Evolutionary conservation across 208 protist species (phyloP), one percentile per base, ranked within the genome.

Genomic region (Acanthamoeba culbertsoni): DNA sequence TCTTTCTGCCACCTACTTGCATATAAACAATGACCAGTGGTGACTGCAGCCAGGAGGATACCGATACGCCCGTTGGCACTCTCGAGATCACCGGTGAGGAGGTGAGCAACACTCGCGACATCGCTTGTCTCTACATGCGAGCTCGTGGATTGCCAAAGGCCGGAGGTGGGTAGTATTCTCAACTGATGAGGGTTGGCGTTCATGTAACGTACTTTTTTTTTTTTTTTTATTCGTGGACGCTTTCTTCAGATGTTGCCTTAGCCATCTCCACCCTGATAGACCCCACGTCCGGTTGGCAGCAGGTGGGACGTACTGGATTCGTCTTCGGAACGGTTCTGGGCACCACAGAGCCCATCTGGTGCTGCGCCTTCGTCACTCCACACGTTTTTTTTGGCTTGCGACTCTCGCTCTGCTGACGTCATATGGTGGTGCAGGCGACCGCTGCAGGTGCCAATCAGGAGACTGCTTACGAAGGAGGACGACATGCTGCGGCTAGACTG

Each of bases 291-390:
- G 73, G n/a, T 3, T 55, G 73, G 73, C 20, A 84, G 18, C 73
- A 57, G 43, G 73, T 84, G 26, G 73, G 73, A 5, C 73, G 73
- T 5, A 84, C 73, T 33, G 73, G 55, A n/a, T 84, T 84, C 26
- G 73, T 84, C n/a, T 84, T 84, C 23, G 73, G 73, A 6, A 84
- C 73, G 0, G 73, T 84, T n/a, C 40, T 84, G 23, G 73, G 73
- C 73, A 84, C 73, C 23, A 84, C 73, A 18, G 73, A 84, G 37
- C 73, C 73, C 45, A 84, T 84, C 10, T 84, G 73, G 73, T 84
- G 28, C 63, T 4, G 8, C 18, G 3, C 3, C 63, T 26, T 8
- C 37, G 10, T n/a, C 12, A n/a, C 55, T 75, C 16, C 16, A 7
- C 16, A 10, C n/a, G 16, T 26, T 7, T 68, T 68, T 33, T 68